Percentiles rank a stretch among this genome's conserved stretches.
Evolutionary conservation across 2,329 filamentous ascomycete genomes (phyloP).

Genomic region (Teratosphaeria nubilosa): DNA sequence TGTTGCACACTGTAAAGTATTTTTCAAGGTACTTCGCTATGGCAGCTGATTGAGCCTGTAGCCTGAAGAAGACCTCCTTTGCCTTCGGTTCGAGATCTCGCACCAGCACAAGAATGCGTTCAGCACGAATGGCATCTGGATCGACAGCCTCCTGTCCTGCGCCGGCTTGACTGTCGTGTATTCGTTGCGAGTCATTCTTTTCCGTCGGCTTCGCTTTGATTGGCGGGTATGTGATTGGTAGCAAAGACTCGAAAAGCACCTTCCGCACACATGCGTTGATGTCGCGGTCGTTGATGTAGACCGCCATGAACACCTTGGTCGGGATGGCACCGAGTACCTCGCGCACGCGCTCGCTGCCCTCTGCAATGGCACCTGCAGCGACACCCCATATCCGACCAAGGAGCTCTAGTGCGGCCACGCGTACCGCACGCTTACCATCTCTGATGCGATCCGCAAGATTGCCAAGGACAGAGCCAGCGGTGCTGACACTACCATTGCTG

Average conservation of each 20-base stretch:
- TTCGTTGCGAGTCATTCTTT: conserved; percentile 49
- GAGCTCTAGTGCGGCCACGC: conserved; percentile 76
- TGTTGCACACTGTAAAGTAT: conserved; percentile 82
- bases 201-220: conserved; percentile 42
- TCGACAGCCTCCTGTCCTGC: conserved; percentile 41
- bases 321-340: conserved; percentile 73
- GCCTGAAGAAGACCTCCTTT: conserved; percentile 78
- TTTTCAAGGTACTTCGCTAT: conserved; percentile 63
- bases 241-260: conserved; percentile 73
- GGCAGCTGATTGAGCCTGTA: conserved; percentile 67
- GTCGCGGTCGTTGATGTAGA: conserved; percentile 81
- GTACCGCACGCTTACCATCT: conserved; percentile 71
- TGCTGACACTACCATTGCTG: conserved; percentile 60
- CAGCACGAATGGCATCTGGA: conserved; percentile 67
- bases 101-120: conserved; percentile 73
- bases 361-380: conserved; percentile 73
- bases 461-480: conserved; percentile 66
- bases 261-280: conserved; percentile 76
- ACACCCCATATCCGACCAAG: conserved; percentile 89
- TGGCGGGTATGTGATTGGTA: conserved; percentile 82
- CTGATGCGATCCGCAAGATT: conserved; percentile 80
- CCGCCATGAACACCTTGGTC: conserved; percentile 73
- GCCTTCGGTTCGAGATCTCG: conserved; percentile 61
- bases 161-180: conserved; percentile 46
- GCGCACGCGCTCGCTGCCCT: conserved; percentile 66